phyloP scores from a whole-genome alignment of 345 rosid genomes.

The Eucalyptus curtisii region DNA sequence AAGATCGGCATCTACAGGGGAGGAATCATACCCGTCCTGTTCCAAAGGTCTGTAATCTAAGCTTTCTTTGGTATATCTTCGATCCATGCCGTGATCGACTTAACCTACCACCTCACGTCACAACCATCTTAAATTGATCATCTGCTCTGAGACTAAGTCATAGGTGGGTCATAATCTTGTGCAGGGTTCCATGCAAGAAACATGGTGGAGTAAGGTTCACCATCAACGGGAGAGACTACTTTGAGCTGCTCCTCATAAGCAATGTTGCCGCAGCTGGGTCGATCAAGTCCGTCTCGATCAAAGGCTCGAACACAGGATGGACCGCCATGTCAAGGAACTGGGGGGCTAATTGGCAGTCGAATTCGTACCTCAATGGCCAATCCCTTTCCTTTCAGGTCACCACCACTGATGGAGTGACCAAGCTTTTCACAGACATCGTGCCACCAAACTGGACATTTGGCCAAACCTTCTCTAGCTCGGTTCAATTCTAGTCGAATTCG shows the following conservation, averaged over 20 bases:
- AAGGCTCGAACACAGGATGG: constrained; percentile 77
- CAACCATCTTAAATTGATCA: background rate
- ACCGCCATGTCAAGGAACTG: constrained; percentile 80
- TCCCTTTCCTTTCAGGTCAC: constrained; percentile 67
- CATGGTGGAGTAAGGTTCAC: constrained; percentile 85
- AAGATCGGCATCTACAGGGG: constrained; percentile 76
- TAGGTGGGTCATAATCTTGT: background rate
- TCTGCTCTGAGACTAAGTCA: background rate
- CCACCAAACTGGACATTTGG: constrained; percentile 74
- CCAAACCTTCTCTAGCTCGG: constrained; percentile 30
- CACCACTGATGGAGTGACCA: constrained; percentile 52
- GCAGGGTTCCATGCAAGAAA: constrained; percentile 82
- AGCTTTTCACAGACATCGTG: constrained; percentile 27
- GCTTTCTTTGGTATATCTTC: background rate
- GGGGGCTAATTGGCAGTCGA: constrained; percentile 98
- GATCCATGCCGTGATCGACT: background rate
- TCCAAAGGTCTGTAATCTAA: constrained; percentile 35
- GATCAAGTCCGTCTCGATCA: constrained; percentile 44
- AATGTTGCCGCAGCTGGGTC: constrained; percentile 83
- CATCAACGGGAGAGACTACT: constrained; percentile 71
- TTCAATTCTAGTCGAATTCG: constrained; percentile 25
- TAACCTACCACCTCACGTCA: background rate
- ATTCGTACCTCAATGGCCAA: constrained; percentile 69
- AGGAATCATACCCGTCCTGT: constrained; percentile 79
- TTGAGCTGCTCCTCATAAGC: constrained; percentile 65